Percentiles rank a stretch among this genome's conserved stretches.
Conservation (phyloP, 1,284 basidiomycete genomes). For the Apiotrichum brassicae region DNA sequence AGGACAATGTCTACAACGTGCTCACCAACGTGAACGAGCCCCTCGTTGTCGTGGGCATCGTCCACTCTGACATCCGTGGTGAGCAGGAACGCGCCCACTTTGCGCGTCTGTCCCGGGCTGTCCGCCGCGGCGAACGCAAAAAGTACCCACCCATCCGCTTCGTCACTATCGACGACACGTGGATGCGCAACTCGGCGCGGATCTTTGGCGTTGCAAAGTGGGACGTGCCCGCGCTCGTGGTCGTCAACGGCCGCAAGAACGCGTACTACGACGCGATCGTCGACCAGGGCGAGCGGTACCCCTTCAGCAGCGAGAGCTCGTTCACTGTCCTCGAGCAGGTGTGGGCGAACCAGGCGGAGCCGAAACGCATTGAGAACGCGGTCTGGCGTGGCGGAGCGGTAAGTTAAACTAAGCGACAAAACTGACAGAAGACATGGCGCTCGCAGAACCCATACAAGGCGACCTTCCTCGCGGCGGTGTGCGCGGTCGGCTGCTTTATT, state of each 20-base stretch:
- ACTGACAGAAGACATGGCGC: slow-evolving; percentile 22
- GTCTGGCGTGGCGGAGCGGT: slow-evolving; percentile 20
- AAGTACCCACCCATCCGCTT: slow-evolving; percentile 64
- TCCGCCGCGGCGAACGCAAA: slow-evolving; percentile 50
- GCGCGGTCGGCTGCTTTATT: slow-evolving; percentile 29
- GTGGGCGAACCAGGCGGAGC: slow-evolving; percentile 42
- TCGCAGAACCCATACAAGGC: slow-evolving; percentile 41
- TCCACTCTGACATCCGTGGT: slow-evolving; percentile 39
- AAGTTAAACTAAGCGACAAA: slow-evolving; percentile 1
- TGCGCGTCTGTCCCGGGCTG: slow-evolving; percentile 57
- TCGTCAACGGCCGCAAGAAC: slow-evolving; percentile 60
- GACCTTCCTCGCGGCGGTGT: slow-evolving; percentile 28
- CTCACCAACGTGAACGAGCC: slow-evolving; percentile 59
- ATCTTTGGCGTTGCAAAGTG: slow-evolving; percentile 36
- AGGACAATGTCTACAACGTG: slow-evolving; percentile 67
- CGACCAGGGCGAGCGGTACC: slow-evolving; percentile 63
- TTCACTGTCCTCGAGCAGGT: slow-evolving; percentile 67
- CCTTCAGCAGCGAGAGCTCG: slow-evolving; percentile 55
- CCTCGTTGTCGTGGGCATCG: slow-evolving; percentile 64
- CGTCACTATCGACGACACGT: slow-evolving; percentile 66
- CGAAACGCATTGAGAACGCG: background rate
- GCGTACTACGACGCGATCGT: slow-evolving; percentile 51
- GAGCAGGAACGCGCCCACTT: slow-evolving; percentile 52
- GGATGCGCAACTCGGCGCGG: background rate
- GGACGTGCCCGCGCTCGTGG: slow-evolving; percentile 57